Evolutionary conservation across 768 basidiomycete genomes (phyloP).

Genomic region (Termitomyces sp.): DNA sequence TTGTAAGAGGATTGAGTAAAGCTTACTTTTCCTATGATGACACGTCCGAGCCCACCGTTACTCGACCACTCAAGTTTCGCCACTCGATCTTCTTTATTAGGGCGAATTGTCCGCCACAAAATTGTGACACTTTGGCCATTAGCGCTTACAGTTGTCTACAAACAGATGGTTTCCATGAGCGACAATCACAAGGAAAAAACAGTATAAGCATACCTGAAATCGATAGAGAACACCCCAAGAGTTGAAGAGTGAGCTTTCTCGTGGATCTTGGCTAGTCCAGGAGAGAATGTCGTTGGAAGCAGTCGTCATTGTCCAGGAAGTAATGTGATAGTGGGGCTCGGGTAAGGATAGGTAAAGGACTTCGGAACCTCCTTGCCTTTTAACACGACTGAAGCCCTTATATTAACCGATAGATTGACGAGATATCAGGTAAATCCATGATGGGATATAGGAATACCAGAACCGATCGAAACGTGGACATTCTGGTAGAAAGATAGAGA

Average conservation of each 20-base stretch:
- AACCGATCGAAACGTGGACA: constrained; percentile 76
- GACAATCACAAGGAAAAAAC: constrained; percentile 8
- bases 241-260: constrained; percentile 79
- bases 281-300: constrained; percentile 66
- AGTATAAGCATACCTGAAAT: constrained; percentile 52
- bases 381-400: constrained; percentile 39
- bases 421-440: constrained; percentile 23
- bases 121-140: constrained; percentile 72
- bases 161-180: constrained; percentile 19
- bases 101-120: constrained; percentile 73
- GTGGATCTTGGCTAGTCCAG: constrained; percentile 85
- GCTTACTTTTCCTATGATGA: constrained; percentile 76
- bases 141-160: constrained; percentile 58
- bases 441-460: constrained; percentile 41
- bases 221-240: constrained; percentile 77
- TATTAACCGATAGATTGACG: constrained; percentile 51
- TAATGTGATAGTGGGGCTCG: constrained; percentile 20
- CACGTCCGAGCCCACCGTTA: constrained; percentile 78
- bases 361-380: constrained; percentile 19
- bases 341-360: constrained; percentile 18
- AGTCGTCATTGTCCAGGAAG: constrained; percentile 36
- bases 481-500: constrained; percentile 62
- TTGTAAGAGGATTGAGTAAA: constrained; percentile 7
- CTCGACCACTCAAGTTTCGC: constrained; percentile 85
- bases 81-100: constrained; percentile 83